phyloP scores from a whole-genome alignment of 768 basidiomycete genomes.

The Hypsizygus marmoreus region DNA sequence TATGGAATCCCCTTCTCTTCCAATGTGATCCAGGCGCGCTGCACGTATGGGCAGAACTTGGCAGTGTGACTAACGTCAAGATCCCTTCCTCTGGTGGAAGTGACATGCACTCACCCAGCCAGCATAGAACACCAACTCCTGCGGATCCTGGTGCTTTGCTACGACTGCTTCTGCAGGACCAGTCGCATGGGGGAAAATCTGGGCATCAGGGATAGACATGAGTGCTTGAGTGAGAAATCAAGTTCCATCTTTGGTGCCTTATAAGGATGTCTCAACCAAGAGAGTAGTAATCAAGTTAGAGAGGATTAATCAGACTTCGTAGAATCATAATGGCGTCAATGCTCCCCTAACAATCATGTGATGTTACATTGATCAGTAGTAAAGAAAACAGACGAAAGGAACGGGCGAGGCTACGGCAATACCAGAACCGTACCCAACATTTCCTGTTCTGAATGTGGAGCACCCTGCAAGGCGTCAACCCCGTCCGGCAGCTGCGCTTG shows the following conservation, averaged over 20 bases:
- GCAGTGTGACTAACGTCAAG: no score
- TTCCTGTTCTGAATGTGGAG: constrained; percentile 16
- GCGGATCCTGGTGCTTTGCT: constrained; percentile 48
- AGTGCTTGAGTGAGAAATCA: constrained; percentile 5
- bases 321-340: no score
- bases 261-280: no score
- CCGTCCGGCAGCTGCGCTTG: constrained; percentile 15
- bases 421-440: constrained; percentile 35
- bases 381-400: neutral
- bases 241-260: no score
- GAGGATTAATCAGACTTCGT: no score
- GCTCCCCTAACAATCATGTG: constrained; percentile 5
- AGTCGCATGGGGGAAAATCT: constrained; percentile 62
- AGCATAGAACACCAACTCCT: constrained; percentile 59
- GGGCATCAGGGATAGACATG: constrained; percentile 48
- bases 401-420: constrained; percentile 22
- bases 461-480: constrained; percentile 10
- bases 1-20: constrained; percentile 70
- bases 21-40: constrained; percentile 65
- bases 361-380: no score
- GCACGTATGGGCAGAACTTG: constrained; percentile 61
- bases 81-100: no score
- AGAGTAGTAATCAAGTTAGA: no score
- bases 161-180: constrained; percentile 54
- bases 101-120: constrained; percentile 49